Evolutionary conservation across 2,329 filamentous ascomycete genomes (phyloP).

Genomic region (Lizonia empirigonia): DNA sequence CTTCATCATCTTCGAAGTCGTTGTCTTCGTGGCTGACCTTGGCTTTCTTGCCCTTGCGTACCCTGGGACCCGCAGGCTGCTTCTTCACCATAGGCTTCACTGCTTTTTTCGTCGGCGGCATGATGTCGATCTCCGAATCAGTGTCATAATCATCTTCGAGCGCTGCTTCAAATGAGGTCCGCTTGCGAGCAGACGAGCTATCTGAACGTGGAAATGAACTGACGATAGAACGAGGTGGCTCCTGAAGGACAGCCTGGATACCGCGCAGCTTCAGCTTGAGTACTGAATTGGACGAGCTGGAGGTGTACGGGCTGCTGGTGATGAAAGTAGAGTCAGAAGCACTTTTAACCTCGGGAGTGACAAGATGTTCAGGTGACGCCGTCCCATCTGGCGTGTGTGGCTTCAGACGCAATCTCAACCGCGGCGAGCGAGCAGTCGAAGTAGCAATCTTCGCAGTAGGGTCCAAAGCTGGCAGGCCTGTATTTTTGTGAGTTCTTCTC

Average conservation of each 20-base stretch:
- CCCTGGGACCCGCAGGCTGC: not conserved
- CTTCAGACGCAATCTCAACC: not conserved
- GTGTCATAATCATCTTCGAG: constrained; percentile 9
- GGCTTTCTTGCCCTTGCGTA: not conserved
- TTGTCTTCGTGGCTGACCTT: not conserved
- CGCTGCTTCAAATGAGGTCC: not conserved
- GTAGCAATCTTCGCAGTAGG: not conserved
- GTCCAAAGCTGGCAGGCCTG: too few relatives aligned
- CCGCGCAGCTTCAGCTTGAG: constrained; percentile 21
- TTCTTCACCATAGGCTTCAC: not conserved
- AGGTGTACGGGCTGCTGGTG: not conserved
- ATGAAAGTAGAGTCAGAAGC: too few relatives aligned
- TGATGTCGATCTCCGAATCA: constrained; percentile 23
- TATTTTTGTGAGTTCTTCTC: too few relatives aligned
- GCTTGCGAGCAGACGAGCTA: not conserved
- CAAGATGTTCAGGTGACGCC: not conserved
- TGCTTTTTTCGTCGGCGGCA: constrained; percentile 6
- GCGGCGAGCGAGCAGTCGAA: not conserved
- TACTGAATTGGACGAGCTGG: not conserved
- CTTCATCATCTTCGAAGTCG: constrained; percentile 4
- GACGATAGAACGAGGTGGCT: not conserved
- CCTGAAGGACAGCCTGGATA: constrained; percentile 14
- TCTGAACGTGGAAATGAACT: not conserved
- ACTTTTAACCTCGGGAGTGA: not conserved
- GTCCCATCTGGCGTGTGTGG: not conserved